A percentile compares a stretch with the other conserved stretches of the same genome.
Conservation (phyloP, 2,329 filamentous ascomycete genomes). For the Fusarium equiseti region DNA sequence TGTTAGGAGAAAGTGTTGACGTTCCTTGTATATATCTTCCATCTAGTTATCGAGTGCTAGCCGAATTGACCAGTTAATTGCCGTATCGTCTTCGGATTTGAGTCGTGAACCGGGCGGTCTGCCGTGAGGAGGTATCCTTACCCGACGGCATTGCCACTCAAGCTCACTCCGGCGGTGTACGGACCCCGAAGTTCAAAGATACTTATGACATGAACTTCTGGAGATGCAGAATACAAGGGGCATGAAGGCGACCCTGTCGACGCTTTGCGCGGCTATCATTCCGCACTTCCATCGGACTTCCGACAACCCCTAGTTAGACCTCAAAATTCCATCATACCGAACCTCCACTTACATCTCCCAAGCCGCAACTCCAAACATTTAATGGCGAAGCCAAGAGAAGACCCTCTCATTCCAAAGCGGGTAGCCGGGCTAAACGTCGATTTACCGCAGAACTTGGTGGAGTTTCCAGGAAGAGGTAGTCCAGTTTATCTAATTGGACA, state of each 20-base stretch:
- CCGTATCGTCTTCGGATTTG: too few relatives aligned
- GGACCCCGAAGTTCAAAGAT: background rate
- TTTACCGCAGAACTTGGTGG: background rate
- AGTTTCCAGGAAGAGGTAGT: background rate
- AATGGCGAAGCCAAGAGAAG: background rate
- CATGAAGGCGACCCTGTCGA: too few relatives aligned
- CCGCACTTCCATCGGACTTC: background rate
- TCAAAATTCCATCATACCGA: background rate
- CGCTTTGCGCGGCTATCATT: background rate
- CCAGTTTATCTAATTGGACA: background rate
- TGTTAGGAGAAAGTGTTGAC: background rate
- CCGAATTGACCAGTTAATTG: background rate
- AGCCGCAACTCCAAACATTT: background rate
- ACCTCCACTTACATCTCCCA: too few relatives aligned
- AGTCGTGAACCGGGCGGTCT: background rate
- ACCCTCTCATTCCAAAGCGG: background rate
- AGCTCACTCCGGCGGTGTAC: background rate
- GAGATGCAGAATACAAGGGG: background rate
- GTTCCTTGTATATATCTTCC: conserved; percentile 11
- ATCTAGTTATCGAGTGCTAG: background rate
- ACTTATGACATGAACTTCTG: background rate
- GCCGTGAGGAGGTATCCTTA: background rate
- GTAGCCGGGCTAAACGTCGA: background rate
- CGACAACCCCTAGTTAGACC: background rate
- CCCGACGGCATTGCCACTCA: background rate